These are phyloP conservation scores for Boletus subparvulus DNA, from an alignment of 768 basidiomycete genomes.

Conservation along the genomic window DNA sequence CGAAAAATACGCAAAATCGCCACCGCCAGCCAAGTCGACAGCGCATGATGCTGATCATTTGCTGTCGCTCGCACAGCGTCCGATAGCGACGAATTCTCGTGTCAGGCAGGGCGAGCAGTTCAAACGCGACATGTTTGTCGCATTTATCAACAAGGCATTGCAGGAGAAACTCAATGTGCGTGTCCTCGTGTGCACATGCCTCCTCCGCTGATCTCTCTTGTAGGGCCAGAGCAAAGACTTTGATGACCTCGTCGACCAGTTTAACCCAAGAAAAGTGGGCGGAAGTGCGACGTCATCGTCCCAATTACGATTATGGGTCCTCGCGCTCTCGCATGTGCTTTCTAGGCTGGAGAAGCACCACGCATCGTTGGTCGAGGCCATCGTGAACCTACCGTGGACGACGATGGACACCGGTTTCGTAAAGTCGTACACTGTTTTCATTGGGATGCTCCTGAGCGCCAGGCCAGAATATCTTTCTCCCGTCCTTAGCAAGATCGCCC, in stretches of 20 bases:
- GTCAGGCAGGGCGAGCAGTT: slow-evolving; percentile 76
- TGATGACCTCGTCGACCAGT: slow-evolving; percentile 87
- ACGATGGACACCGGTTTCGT: slow-evolving; percentile 85
- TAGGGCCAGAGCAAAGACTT: slow-evolving; percentile 77
- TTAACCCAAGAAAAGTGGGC: slow-evolving; percentile 52
- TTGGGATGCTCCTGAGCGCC: slow-evolving; percentile 89
- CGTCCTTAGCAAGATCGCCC: slow-evolving; percentile 77
- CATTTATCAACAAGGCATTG: slow-evolving; percentile 79
- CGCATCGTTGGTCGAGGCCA: slow-evolving; percentile 76
- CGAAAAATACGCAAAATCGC: slow-evolving; percentile 44
- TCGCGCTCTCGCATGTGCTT: slow-evolving; percentile 88
- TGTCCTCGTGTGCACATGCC: slow-evolving; percentile 16
- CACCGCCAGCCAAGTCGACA: slow-evolving; percentile 29
- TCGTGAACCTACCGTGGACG: slow-evolving; percentile 89
- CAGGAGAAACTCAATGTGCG: slow-evolving; percentile 69
- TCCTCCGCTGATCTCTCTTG: slow-evolving; percentile 13
- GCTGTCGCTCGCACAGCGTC: slow-evolving; percentile 39
- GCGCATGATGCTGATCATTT: slow-evolving; percentile 7
- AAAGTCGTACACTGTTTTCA: slow-evolving; percentile 84
- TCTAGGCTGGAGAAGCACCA: slow-evolving; percentile 85
- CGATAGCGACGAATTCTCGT: slow-evolving; percentile 77
- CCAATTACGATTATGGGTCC: slow-evolving; percentile 77
- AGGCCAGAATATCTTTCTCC: slow-evolving; percentile 87
- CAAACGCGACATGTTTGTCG: slow-evolving; percentile 79
- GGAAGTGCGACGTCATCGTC: slow-evolving; percentile 36